Percentiles rank a stretch among this genome's conserved stretches.
These are phyloP conservation scores for Grosmannia penicillata DNA, from an alignment of 2,329 filamentous ascomycete species.

Conservation along the genomic window DNA sequence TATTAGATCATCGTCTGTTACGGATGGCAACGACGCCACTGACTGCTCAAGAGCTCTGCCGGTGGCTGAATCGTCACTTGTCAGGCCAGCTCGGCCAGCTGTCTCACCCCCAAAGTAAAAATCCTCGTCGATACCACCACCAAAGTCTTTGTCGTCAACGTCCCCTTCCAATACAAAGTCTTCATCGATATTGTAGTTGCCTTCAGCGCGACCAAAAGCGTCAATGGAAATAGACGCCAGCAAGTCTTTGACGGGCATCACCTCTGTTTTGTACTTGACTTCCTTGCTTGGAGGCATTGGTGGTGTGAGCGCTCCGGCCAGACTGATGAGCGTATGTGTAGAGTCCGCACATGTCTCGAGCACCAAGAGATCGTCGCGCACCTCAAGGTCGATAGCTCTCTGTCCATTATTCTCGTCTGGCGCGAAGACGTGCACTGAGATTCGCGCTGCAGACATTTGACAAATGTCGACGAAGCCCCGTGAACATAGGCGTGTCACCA, in stretches of 20 bases:
- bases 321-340: slow-evolving; percentile 73
- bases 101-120: slow-evolving; percentile 10
- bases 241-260: slow-evolving; percentile 76
- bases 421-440: slow-evolving; percentile 44
- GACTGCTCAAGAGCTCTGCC: slow-evolving; percentile 3
- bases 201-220: slow-evolving; percentile 52
- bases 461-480: slow-evolving; percentile 76
- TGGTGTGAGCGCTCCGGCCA: slow-evolving; percentile 67
- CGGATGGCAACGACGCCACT: slow-evolving; percentile 9
- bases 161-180: slow-evolving; percentile 40
- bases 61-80: slow-evolving; percentile 29
- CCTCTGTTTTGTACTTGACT: slow-evolving; percentile 73
- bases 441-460: slow-evolving; percentile 70
- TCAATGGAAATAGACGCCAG: slow-evolving; percentile 83
- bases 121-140: slow-evolving; percentile 12
- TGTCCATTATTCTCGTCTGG: slow-evolving; percentile 28
- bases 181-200: slow-evolving; percentile 47
- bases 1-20: slow-evolving; percentile 6
- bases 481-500: slow-evolving; percentile 41
- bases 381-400: slow-evolving; percentile 61
- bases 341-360: slow-evolving; percentile 95
- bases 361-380: slow-evolving; percentile 75
- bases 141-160: slow-evolving; percentile 8
- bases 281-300: slow-evolving; percentile 71
- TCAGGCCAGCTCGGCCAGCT: no score